Evolutionary conservation across 2,329 filamentous ascomycete species (phyloP).

Genomic region (Trichoderma koningiopsis): DNA sequence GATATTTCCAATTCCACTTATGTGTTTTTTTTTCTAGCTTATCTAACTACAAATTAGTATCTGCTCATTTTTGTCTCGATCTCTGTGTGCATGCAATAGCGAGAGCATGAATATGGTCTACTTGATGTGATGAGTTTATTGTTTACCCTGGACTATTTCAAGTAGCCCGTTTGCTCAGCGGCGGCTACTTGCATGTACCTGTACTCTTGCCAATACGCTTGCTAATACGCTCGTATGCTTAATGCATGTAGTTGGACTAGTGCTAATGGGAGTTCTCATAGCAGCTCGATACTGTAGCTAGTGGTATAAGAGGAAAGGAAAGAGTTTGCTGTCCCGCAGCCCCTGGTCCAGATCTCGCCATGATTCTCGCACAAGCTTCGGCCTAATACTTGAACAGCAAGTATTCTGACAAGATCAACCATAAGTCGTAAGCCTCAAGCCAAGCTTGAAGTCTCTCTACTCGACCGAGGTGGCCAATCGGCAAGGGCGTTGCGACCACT

Average conservation of each 20-base stretch:
- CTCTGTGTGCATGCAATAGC: not conserved
- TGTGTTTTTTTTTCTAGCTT: not conserved
- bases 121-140: not conserved
- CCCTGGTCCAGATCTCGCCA: not conserved
- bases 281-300: not conserved
- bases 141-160: not conserved
- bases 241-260: not conserved
- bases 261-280: not conserved
- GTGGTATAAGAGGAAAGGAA: not conserved
- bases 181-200: not conserved
- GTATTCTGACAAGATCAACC: not conserved
- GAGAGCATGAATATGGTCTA: not conserved
- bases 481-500: conserved; percentile 8
- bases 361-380: not conserved
- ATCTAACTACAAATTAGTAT: not conserved
- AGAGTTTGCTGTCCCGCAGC: not conserved
- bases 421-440: not conserved
- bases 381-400: not conserved
- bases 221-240: conserved; percentile 16
- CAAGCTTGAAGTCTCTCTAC: not conserved
- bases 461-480: conserved; percentile 22
- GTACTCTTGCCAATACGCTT: not conserved
- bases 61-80: not conserved
- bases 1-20: not conserved
- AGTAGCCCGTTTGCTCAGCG: not conserved